Conservation (phyloP, 306 rosid species). For the Prunus davidiana region DNA sequence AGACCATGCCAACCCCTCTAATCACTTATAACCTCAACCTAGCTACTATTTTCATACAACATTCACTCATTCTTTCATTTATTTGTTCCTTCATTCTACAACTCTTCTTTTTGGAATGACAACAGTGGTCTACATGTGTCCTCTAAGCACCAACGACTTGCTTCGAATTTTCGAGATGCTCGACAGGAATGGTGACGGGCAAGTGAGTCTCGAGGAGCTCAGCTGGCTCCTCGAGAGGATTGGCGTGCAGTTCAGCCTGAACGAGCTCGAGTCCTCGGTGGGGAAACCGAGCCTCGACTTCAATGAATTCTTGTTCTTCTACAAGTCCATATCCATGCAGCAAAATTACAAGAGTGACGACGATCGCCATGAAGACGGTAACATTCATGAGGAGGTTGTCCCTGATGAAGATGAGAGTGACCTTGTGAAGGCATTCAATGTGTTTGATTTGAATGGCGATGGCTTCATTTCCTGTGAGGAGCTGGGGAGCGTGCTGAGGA, state of each 20-base stretch:
- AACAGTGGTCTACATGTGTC: conserved; percentile 29
- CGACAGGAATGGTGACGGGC: conserved; percentile 60
- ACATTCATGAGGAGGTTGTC: neutral
- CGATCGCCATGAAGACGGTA: neutral
- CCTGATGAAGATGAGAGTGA: conserved; percentile 41
- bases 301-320: conserved; percentile 59
- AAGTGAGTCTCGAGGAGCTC: conserved; percentile 59
- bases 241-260: conserved; percentile 23
- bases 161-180: conserved; percentile 61
- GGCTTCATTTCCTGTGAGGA: conserved; percentile 75
- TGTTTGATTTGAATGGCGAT: conserved; percentile 72
- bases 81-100: neutral
- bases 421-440: conserved; percentile 63
- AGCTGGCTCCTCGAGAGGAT: conserved; percentile 43
- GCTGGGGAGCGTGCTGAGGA: conserved; percentile 51
- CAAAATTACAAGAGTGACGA: conserved; percentile 2
- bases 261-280: conserved; percentile 50
- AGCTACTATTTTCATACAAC: neutral
- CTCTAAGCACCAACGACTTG: conserved; percentile 48
- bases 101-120: neutral
- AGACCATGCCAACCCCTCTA: neutral
- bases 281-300: conserved; percentile 49
- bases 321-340: conserved; percentile 44
- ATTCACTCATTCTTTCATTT: no score
- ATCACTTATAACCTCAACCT: neutral